phyloP scores from a whole-genome alignment of 192 early-diverging fungal genomes.

The Backusella liffmaniae region DNA sequence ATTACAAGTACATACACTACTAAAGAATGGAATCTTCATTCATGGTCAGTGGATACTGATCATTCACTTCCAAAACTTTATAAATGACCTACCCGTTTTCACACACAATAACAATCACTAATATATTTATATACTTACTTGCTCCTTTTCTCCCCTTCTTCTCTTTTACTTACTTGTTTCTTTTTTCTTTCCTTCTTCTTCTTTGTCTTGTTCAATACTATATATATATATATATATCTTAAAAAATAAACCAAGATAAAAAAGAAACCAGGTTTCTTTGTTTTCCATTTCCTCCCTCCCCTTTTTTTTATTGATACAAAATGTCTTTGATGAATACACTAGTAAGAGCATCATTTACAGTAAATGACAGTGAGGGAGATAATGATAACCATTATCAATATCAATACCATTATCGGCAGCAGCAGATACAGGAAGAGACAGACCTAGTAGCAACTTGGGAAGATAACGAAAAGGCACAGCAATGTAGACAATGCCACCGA shows the following conservation, averaged over 20 bases:
- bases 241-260: no score
- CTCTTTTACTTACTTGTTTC: not conserved
- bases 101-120: not conserved
- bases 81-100: slow-evolving; percentile 7
- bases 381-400: not conserved
- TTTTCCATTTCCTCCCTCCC: not conserved
- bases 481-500: slow-evolving; percentile 20
- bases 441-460: slow-evolving; percentile 3
- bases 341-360: not conserved
- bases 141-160: not conserved
- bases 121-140: not conserved
- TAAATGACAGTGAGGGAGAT: not conserved
- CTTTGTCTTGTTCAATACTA: not conserved
- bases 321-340: not conserved
- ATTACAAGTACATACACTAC: not conserved
- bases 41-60: slow-evolving; percentile 1
- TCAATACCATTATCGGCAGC: not conserved
- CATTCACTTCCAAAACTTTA: slow-evolving; percentile 3
- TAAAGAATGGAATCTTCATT: not conserved
- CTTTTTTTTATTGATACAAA: not conserved
- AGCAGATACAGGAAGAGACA: not conserved
- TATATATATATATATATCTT: not conserved
- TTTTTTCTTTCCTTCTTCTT: not conserved
- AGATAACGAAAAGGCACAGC: slow-evolving; percentile 9
- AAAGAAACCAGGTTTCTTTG: not conserved